Percentiles rank a stretch among this genome's conserved stretches.
These are phyloP conservation scores for Hygrocybe coccinea DNA, from an alignment of 768 basidiomycete genomes.

Conservation along the genomic window DNA sequence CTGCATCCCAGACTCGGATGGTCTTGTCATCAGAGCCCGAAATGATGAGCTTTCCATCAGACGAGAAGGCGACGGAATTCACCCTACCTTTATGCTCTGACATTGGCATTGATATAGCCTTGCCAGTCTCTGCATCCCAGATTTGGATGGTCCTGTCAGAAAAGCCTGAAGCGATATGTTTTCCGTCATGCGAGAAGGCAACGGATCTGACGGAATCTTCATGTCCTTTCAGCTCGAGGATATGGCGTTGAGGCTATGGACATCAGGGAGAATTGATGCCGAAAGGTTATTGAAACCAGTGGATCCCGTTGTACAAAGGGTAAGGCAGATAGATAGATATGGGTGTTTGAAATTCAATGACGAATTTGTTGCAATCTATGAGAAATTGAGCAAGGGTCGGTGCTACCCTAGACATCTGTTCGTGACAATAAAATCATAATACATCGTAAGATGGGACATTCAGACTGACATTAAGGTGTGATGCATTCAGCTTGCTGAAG, in stretches of 20 bases:
- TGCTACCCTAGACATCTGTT: background rate
- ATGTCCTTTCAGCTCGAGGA: background rate
- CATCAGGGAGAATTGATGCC: background rate
- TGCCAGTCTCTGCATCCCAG: too few species aligned
- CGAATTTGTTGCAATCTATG: background rate
- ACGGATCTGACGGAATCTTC: constrained; percentile 2
- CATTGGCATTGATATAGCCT: background rate
- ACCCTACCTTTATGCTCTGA: background rate
- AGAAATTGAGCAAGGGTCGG: background rate
- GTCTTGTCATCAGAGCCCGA: constrained; percentile 2
- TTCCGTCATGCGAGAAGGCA: too few species aligned
- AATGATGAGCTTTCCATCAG: background rate
- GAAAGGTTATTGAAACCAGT: background rate
- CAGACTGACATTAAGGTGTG: background rate
- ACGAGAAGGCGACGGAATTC: background rate
- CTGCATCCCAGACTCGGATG: too few species aligned
- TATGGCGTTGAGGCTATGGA: background rate
- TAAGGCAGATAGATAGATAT: background rate
- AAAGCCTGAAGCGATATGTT: too few species aligned
- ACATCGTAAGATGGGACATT: background rate
- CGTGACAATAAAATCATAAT: background rate
- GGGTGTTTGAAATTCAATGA: background rate
- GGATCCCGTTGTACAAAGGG: background rate
- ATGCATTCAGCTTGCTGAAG: background rate
- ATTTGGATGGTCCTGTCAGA: too few species aligned